Conservation (phyloP, 2,329 filamentous ascomycete species). For the Metarhizium humberi region DNA sequence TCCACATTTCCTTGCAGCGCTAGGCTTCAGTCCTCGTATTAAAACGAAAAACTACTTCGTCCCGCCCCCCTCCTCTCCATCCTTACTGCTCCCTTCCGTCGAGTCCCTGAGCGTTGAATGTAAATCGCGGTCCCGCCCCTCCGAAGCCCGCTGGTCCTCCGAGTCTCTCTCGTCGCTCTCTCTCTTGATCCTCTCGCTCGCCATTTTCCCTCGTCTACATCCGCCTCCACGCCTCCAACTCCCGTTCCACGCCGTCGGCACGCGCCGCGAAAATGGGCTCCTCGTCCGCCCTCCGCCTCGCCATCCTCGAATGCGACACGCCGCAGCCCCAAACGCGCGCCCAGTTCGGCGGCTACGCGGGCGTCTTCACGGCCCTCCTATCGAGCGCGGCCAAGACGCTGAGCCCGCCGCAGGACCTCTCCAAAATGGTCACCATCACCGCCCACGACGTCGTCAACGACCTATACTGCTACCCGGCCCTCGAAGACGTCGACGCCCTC, state of each 20-base stretch:
- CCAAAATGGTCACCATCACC: conserved; percentile 45
- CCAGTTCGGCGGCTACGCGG: conserved; percentile 64
- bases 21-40: no score
- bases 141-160: no score
- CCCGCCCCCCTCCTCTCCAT: no score
- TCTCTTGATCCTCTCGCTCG: background rate
- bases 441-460: conserved; percentile 63
- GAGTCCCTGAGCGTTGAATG: no score
- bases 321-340: conserved; percentile 55
- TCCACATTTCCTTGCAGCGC: no score
- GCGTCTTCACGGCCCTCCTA: conserved; percentile 57
- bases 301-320: conserved; percentile 80
- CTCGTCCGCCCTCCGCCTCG: conserved; percentile 54
- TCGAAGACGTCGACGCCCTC: conserved; percentile 71
- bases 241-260: background rate
- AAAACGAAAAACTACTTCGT: no score
- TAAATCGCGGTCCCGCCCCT: no score
- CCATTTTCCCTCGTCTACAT: background rate
- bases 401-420: conserved; percentile 27
- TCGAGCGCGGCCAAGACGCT: conserved; percentile 40
- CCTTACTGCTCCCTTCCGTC: no score
- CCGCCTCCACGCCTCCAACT: background rate
- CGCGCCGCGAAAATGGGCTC: background rate
- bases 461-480: conserved; percentile 56
- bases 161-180: background rate